These are phyloP conservation scores for Neocallimastix lanati DNA, from an alignment of 192 early-diverging fungal genomes.

Conservation along the genomic window DNA sequence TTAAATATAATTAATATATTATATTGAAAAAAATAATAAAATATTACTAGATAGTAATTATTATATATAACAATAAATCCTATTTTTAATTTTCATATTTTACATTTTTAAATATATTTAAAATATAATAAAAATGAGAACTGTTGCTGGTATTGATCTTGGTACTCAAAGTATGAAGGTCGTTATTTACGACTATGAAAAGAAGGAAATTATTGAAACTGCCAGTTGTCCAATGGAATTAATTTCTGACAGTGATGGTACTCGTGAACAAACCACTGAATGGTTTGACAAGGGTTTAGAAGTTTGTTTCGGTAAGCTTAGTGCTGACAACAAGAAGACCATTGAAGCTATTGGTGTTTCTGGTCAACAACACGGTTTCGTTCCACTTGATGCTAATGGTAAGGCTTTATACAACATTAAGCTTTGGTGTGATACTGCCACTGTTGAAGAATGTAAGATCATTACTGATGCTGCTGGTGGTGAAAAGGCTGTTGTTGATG, in stretches of 20 bases:
- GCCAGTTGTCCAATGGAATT: background rate
- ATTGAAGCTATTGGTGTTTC: background rate
- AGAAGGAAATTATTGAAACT: background rate
- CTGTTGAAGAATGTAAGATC: background rate
- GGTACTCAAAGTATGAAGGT: background rate
- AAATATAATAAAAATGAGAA: too few relatives aligned
- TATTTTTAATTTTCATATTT: too few relatives aligned
- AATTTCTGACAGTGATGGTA: background rate
- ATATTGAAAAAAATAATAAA: too few relatives aligned
- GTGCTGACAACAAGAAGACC: background rate
- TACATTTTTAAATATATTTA: too few relatives aligned
- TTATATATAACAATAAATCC: too few relatives aligned
- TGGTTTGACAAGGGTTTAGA: background rate
- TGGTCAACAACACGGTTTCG: background rate
- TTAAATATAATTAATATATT: too few relatives aligned
- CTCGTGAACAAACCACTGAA: background rate
- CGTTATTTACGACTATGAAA: background rate
- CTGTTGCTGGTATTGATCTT: background rate
- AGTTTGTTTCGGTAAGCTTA: background rate
- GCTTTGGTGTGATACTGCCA: background rate
- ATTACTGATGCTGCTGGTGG: background rate
- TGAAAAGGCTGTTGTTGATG: background rate
- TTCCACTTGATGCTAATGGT: background rate
- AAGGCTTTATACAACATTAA: background rate
- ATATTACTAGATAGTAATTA: too few relatives aligned